phyloP scores from a whole-genome alignment of 2,329 filamentous ascomycete species.

The Cladosporium sp. region DNA sequence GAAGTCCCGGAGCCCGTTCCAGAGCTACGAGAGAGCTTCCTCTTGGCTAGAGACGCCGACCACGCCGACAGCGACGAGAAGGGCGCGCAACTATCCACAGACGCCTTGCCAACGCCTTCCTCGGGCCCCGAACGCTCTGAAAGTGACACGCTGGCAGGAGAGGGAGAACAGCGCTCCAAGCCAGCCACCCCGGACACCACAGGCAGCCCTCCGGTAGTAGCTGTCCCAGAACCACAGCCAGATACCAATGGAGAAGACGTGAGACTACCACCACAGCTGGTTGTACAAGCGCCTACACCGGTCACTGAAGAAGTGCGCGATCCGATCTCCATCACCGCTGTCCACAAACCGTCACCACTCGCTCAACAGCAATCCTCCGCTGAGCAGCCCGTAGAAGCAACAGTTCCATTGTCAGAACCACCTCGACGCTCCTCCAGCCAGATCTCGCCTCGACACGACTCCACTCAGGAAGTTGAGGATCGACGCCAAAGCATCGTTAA shows the following conservation, averaged over 20 bases:
- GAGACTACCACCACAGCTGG: conserved; percentile 27
- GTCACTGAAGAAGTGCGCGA: conserved; percentile 9
- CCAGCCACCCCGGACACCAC: conserved; percentile 5
- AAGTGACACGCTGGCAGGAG: conserved; percentile 23
- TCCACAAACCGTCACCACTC: background rate
- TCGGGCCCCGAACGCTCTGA: conserved; percentile 7
- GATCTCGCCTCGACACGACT: conserved; percentile 10
- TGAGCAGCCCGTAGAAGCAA: background rate
- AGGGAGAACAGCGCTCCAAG: conserved; percentile 5
- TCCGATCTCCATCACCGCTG: background rate
- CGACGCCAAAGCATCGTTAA: conserved; percentile 44
- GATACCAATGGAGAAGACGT: conserved; percentile 17
- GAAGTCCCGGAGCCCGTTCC: conserved; percentile 26
- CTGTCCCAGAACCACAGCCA: conserved; percentile 1
- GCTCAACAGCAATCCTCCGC: conserved; percentile 3
- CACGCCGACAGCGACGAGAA: background rate
- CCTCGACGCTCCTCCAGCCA: conserved; percentile 19
- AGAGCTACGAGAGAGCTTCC: conserved; percentile 25
- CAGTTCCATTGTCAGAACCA: background rate
- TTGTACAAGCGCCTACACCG: conserved; percentile 35
- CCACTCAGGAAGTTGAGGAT: conserved; percentile 2
- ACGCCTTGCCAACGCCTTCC: background rate
- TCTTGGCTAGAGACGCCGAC: conserved; percentile 9
- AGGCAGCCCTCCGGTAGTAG: background rate
- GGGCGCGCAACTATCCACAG: background rate